Evolutionary conservation across 1,284 basidiomycete genomes (phyloP).

Genomic region (Cerioporus squamosus): DNA sequence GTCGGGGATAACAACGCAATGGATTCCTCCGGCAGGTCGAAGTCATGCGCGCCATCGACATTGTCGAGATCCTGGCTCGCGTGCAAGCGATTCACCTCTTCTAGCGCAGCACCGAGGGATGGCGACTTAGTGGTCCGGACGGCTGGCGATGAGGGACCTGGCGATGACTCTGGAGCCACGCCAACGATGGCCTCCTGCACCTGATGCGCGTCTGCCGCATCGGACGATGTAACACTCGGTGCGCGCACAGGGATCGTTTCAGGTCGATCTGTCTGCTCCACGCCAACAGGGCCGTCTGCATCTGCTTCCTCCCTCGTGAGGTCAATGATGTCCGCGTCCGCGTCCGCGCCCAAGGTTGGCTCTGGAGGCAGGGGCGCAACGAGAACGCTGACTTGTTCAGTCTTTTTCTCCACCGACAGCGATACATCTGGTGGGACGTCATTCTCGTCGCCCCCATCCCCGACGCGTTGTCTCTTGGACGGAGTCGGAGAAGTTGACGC

Average conservation of each 20-base stretch:
- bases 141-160: slow-evolving; percentile 1
- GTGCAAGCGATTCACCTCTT: slow-evolving; percentile 6
- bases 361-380: background rate
- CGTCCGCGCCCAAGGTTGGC: no score
- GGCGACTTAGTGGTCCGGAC: background rate
- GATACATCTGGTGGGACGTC: background rate
- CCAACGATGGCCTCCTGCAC: background rate
- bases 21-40: no score
- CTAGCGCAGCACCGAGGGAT: slow-evolving; percentile 1
- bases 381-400: background rate
- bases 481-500: background rate
- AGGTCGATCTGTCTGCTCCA: background rate
- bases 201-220: slow-evolving; percentile 12
- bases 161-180: background rate
- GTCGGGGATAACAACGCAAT: no score
- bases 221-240: slow-evolving; percentile 10
- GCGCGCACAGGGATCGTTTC: background rate
- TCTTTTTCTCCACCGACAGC: background rate
- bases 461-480: slow-evolving; percentile 6
- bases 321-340: slow-evolving; percentile 3
- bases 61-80: slow-evolving; percentile 10
- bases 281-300: no score
- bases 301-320: background rate
- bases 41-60: no score
- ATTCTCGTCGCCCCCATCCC: slow-evolving; percentile 3